phyloP scores from a whole-genome alignment of 139 green algal genomes.

The Chlorella sp. region DNA sequence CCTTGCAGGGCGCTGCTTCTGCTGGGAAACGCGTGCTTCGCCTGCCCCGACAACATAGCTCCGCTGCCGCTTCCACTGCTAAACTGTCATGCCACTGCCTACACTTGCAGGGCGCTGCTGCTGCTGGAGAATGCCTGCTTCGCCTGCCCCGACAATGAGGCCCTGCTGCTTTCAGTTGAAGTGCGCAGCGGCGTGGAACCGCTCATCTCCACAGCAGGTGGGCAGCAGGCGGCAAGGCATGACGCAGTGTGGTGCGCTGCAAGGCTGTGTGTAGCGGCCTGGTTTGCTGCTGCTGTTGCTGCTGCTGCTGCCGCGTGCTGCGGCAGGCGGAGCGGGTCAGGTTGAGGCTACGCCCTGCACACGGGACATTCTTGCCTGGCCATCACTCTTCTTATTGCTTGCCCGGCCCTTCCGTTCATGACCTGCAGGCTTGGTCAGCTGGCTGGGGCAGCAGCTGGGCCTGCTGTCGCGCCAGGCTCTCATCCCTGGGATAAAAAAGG shows the following conservation, averaged over 20 bases:
- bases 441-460: slow-evolving; percentile 27
- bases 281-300: neutral
- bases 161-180: slow-evolving; percentile 38
- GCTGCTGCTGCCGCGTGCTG: neutral
- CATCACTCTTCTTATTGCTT: too few relatives aligned
- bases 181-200: slow-evolving; percentile 27
- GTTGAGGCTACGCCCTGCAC: too few relatives aligned
- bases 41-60: too few relatives aligned
- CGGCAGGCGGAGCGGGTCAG: too few relatives aligned
- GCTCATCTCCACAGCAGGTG: neutral
- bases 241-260: neutral
- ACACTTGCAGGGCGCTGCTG: slow-evolving; percentile 41
- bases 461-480: slow-evolving; percentile 28
- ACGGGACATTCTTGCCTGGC: too few relatives aligned
- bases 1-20: slow-evolving; percentile 48
- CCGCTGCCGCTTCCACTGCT: too few relatives aligned
- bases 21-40: slow-evolving; percentile 50
- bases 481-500: slow-evolving; percentile 42
- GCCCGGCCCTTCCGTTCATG: too few relatives aligned
- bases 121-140: slow-evolving; percentile 80
- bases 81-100: too few relatives aligned
- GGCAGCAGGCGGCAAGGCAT: neutral
- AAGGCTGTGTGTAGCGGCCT: neutral
- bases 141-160: slow-evolving; percentile 65
- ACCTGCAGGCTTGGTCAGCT: slow-evolving; percentile 17